phyloP scores from a whole-genome alignment of 257 asterid genomes.

The Leonotis leonurus region DNA sequence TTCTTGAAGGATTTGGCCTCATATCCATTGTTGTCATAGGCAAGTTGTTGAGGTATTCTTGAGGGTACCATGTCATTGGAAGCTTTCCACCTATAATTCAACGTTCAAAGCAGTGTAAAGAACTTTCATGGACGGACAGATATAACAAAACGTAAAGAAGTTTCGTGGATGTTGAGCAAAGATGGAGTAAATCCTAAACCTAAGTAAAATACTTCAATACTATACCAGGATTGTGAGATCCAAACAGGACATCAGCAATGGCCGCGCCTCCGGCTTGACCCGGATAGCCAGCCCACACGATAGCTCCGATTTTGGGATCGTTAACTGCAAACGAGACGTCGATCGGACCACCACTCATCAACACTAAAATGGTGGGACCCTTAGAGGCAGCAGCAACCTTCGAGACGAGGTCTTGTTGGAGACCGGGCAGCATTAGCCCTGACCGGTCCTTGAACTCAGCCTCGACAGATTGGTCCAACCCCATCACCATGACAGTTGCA shows the following conservation, averaged over 20 bases:
- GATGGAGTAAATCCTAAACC: too few relatives aligned
- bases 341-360: conserved; percentile 85
- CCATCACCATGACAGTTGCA: conserved; percentile 65
- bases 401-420: conserved; percentile 58
- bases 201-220: background rate
- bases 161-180: too few relatives aligned
- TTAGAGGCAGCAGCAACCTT: conserved; percentile 58
- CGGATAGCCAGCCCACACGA: conserved; percentile 80
- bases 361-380: conserved; percentile 53
- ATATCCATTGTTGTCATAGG: conserved; percentile 77
- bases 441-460: conserved; percentile 65
- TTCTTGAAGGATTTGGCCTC: conserved; percentile 50
- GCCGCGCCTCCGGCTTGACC: conserved; percentile 88
- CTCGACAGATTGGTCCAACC: conserved; percentile 68
- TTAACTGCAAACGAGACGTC: conserved; percentile 64
- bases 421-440: conserved; percentile 58
- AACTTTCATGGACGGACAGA: too few relatives aligned
- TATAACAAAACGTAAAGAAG: too few relatives aligned
- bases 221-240: conserved; percentile 76
- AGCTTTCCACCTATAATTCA: conserved; percentile 70
- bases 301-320: conserved; percentile 50
- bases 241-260: conserved; percentile 66
- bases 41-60: conserved; percentile 49
- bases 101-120: too few relatives aligned
- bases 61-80: conserved; percentile 92